phyloP scores from a whole-genome alignment of 1,139 yeast genomes.

The Pneumocystis carinii region DNA sequence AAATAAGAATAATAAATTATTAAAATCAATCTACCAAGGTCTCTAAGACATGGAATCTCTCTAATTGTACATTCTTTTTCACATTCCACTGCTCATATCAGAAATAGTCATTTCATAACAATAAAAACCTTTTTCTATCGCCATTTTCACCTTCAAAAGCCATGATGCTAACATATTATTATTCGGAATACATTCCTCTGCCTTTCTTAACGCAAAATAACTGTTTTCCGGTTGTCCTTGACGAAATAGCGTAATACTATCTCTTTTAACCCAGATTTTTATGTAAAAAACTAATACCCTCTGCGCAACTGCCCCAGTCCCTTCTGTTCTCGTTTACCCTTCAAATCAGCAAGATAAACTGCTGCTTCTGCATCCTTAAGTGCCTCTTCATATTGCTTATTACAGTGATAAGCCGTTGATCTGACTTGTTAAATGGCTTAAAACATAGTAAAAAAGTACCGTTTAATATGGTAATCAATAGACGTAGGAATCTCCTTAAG shows the following conservation, averaged over 20 bases:
- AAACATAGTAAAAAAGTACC: slow-evolving; percentile 3
- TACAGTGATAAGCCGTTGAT: slow-evolving; percentile 42
- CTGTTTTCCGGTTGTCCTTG: slow-evolving; percentile 38
- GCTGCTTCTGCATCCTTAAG: slow-evolving; percentile 42
- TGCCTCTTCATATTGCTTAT: slow-evolving; percentile 37
- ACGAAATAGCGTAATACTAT: slow-evolving; percentile 18
- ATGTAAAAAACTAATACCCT: slow-evolving; percentile 20
- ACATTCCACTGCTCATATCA: neutral
- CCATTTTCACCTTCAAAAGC: slow-evolving; percentile 20
- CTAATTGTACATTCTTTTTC: neutral
- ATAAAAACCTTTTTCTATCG: slow-evolving; percentile 26
- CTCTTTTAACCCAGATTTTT: slow-evolving; percentile 25
- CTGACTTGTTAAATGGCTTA: slow-evolving; percentile 36
- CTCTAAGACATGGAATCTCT: neutral
- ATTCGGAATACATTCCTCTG: slow-evolving; percentile 34
- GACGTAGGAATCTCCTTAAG: slow-evolving; percentile 5
- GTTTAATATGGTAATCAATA: slow-evolving; percentile 6
- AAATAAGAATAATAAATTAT: neutral
- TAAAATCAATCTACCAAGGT: neutral
- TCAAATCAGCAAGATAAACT: slow-evolving; percentile 35
- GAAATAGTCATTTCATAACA: slow-evolving; percentile 18
- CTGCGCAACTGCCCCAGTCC: slow-evolving; percentile 47
- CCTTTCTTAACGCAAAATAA: slow-evolving; percentile 33
- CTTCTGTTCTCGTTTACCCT: slow-evolving; percentile 40
- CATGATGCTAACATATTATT: slow-evolving; percentile 39